Conservation (phyloP, 495 filamentous ascomycete species). For the Penicillium simplicissimum region DNA sequence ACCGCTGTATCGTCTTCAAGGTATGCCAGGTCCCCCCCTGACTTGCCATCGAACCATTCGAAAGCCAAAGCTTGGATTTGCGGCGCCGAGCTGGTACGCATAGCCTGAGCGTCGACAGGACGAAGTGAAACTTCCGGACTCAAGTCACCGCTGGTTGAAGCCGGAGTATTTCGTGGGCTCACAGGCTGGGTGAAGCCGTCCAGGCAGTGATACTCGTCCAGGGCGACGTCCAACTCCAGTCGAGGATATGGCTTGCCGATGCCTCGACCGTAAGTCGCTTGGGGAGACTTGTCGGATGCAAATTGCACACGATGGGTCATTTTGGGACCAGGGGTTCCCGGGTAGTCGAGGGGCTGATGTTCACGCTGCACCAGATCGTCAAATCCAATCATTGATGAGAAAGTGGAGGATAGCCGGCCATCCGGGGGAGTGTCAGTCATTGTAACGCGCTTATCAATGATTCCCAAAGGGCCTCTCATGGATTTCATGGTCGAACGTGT, state of each 20-base stretch:
- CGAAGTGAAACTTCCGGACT: background rate
- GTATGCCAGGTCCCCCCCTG: constrained; percentile 8
- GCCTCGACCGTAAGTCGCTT: background rate
- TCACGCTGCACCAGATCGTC: constrained; percentile 1
- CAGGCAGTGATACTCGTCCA: constrained; percentile 25
- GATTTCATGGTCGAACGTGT: constrained; percentile 17
- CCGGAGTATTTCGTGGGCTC: constrained; percentile 32
- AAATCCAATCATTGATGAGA: constrained; percentile 19
- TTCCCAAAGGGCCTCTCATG: constrained; percentile 25
- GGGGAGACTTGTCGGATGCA: background rate
- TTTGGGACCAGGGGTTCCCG: background rate
- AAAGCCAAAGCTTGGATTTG: constrained; percentile 11
- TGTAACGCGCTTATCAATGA: constrained; percentile 24
- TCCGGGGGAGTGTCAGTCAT: constrained; percentile 13
- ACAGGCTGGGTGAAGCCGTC: constrained; percentile 19
- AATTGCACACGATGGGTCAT: background rate
- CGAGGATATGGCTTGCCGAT: constrained; percentile 14
- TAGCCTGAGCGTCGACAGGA: constrained; percentile 5
- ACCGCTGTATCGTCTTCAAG: background rate
- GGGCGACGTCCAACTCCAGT: constrained; percentile 23
- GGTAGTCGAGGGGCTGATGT: background rate
- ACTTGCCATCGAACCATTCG: constrained; percentile 21
- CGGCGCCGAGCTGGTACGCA: constrained; percentile 11
- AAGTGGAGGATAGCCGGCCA: constrained; percentile 10
- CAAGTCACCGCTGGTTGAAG: constrained; percentile 17